phyloP scores from a whole-genome alignment of 2,329 filamentous ascomycete species.

The Cladosporium halotolerans region DNA sequence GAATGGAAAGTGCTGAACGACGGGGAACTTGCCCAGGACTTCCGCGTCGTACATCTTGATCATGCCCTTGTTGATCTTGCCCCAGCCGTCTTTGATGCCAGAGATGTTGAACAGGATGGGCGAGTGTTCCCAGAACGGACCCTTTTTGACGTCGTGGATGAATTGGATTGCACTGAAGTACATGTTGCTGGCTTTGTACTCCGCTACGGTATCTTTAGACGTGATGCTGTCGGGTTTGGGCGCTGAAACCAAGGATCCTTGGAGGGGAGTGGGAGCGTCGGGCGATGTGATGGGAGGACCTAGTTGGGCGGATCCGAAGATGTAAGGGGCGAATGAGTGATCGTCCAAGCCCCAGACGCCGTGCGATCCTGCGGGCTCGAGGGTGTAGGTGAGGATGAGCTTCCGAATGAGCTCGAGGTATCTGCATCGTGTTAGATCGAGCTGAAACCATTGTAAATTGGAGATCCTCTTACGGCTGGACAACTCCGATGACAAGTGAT shows the following conservation, averaged over 20 bases:
- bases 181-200: constrained; percentile 48
- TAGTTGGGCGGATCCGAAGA: constrained; percentile 89
- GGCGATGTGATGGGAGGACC: constrained; percentile 65
- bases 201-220: constrained; percentile 35
- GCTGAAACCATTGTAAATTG: not conserved
- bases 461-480: constrained; percentile 64
- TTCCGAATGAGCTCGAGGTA: constrained; percentile 75
- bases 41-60: constrained; percentile 99
- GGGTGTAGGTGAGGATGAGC: constrained; percentile 81
- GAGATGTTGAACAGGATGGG: constrained; percentile 92
- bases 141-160: constrained; percentile 94
- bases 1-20: constrained; percentile 80
- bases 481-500: constrained; percentile 70
- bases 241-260: constrained; percentile 64
- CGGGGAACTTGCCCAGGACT: constrained; percentile 91
- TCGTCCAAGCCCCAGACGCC: constrained; percentile 99
- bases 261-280: constrained; percentile 57
- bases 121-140: constrained; percentile 91
- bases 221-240: constrained; percentile 65
- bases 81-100: constrained; percentile 83
- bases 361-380: constrained; percentile 92
- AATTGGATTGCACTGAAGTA: constrained; percentile 96
- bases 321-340: constrained; percentile 88
- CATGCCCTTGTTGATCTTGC: constrained; percentile 96
- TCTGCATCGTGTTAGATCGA: constrained; percentile 36